A percentile compares a stretch with the other conserved stretches of the same genome.
These are phyloP conservation scores for Ganoderma resinaceum DNA, from an alignment of 1,284 basidiomycete genomes.

Conservation along the genomic window DNA sequence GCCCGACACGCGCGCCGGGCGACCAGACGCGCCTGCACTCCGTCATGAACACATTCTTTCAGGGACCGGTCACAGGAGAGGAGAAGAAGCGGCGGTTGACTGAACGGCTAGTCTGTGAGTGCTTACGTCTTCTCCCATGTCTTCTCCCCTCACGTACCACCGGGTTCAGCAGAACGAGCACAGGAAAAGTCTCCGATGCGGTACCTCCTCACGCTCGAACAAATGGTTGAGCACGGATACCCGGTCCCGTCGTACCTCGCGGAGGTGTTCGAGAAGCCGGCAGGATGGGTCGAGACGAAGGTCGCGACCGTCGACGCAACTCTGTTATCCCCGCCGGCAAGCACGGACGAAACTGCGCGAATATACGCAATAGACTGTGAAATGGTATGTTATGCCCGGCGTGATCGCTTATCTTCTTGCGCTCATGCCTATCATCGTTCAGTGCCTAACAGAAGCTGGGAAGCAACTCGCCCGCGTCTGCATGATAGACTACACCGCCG, in stretches of 20 bases:
- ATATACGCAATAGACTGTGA: slow-evolving; percentile 89
- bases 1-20: slow-evolving; percentile 89
- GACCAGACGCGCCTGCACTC: slow-evolving; percentile 86
- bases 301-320: slow-evolving; percentile 41
- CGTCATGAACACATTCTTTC: slow-evolving; percentile 84
- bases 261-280: slow-evolving; percentile 67
- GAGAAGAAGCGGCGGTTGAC: slow-evolving; percentile 76
- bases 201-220: slow-evolving; percentile 79
- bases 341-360: slow-evolving; percentile 44
- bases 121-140: neutral
- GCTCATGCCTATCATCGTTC: neutral
- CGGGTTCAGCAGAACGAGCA: slow-evolving; percentile 59
- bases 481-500: slow-evolving; percentile 78
- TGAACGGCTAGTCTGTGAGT: slow-evolving; percentile 62
- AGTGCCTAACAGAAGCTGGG: slow-evolving; percentile 88
- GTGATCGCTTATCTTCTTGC: too few species aligned
- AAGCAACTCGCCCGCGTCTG: slow-evolving; percentile 88
- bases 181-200: slow-evolving; percentile 67
- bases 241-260: slow-evolving; percentile 83
- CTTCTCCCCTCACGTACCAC: neutral
- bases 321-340: slow-evolving; percentile 34
- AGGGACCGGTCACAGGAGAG: slow-evolving; percentile 77
- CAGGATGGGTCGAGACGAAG: slow-evolving; percentile 82
- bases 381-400: slow-evolving; percentile 68
- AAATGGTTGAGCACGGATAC: slow-evolving; percentile 93